These are phyloP conservation scores for Colletotrichum ledebouriae DNA, from an alignment of 2,329 filamentous ascomycete genomes.

Conservation along the genomic window DNA sequence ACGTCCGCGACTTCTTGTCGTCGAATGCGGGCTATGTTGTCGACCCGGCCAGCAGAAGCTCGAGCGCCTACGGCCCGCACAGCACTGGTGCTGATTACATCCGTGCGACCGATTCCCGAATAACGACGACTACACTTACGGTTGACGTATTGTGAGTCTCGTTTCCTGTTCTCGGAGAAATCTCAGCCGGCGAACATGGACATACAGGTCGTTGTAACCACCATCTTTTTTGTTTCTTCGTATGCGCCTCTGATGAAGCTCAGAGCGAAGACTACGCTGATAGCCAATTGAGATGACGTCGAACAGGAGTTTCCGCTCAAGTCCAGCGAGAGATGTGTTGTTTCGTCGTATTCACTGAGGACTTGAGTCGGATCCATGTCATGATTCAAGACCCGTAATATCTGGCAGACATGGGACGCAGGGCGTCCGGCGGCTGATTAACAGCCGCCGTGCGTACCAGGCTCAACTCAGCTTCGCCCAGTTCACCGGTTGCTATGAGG, in stretches of 20 bases:
- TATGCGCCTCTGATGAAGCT: constrained; percentile 63
- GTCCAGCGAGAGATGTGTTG: neutral
- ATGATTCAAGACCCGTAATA: neutral
- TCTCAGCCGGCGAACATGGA: no score
- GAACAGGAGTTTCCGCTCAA: no score
- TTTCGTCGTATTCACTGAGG: neutral
- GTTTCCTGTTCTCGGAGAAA: neutral
- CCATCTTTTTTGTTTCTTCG: constrained; percentile 56
- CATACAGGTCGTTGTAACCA: constrained; percentile 51
- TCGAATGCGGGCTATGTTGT: constrained; percentile 2
- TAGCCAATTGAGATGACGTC: constrained; percentile 1
- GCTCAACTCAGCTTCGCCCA: neutral
- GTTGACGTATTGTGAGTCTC: constrained; percentile 43
- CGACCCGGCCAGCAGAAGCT: constrained; percentile 19
- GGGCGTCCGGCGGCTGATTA: neutral
- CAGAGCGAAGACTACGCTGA: constrained; percentile 61
- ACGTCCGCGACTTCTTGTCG: constrained; percentile 8
- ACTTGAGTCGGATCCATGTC: neutral
- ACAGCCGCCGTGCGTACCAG: neutral
- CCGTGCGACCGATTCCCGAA: constrained; percentile 36
- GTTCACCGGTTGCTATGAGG: neutral
- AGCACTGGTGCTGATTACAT: constrained; percentile 43
- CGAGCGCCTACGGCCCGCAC: constrained; percentile 42
- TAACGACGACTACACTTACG: constrained; percentile 42
- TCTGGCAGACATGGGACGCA: neutral